These are phyloP conservation scores for Trichoderma sp. DNA, from an alignment of 2,329 filamentous ascomycete genomes.

Conservation along the genomic window DNA sequence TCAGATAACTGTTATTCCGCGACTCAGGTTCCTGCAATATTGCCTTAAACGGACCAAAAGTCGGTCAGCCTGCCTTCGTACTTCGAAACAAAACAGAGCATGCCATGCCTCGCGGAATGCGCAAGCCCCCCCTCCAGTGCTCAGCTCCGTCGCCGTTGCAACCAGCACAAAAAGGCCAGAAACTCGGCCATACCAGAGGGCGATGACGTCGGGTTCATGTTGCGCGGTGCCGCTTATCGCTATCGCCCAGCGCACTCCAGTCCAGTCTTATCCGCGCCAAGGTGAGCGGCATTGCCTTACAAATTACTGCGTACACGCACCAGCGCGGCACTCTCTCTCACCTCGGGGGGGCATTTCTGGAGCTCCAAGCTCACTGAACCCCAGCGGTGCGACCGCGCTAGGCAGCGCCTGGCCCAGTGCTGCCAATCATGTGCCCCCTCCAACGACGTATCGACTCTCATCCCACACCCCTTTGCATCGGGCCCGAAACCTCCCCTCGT, in stretches of 20 bases:
- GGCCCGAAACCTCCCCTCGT: constrained; percentile 34
- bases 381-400: constrained; percentile 31
- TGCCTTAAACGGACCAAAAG: neutral
- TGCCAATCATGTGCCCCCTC: constrained; percentile 42
- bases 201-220: constrained; percentile 15
- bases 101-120: constrained; percentile 8
- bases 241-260: constrained; percentile 11
- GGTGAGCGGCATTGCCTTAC: constrained; percentile 22
- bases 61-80: neutral
- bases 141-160: constrained; percentile 14
- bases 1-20: neutral
- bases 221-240: constrained; percentile 6
- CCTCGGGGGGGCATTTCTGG: constrained; percentile 10
- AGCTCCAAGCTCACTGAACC: constrained; percentile 24
- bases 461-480: constrained; percentile 31
- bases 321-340: constrained; percentile 24
- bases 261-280: constrained; percentile 7
- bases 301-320: neutral
- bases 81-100: neutral
- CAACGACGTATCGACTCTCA: constrained; percentile 31
- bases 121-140: constrained; percentile 5
- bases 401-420: constrained; percentile 30
- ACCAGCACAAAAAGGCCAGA: too few relatives aligned
- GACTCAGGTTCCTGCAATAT: too few relatives aligned
- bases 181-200: neutral